Conservation (phyloP, 768 basidiomycete genomes). For the Leccinellum rugosiceps region DNA sequence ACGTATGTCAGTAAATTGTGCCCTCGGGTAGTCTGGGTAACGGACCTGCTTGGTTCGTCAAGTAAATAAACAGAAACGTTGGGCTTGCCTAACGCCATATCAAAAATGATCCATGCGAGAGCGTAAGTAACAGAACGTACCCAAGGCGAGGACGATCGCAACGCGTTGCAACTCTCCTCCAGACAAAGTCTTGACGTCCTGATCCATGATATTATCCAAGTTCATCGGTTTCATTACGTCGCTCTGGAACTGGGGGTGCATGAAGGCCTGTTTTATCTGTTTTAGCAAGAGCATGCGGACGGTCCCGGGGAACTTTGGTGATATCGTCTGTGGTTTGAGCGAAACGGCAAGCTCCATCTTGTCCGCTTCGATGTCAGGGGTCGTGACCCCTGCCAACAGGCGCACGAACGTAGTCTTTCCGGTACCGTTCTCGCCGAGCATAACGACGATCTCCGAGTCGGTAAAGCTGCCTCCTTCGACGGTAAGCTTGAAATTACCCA, state of each 20-base stretch:
- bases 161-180: conserved; percentile 98
- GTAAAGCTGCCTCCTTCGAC: conserved; percentile 89
- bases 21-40: conserved; percentile 1
- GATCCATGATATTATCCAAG: conserved; percentile 91
- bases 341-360: conserved; percentile 85
- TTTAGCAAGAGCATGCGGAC: conserved; percentile 93
- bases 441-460: conserved; percentile 99
- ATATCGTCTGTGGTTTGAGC: conserved; percentile 97
- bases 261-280: conserved; percentile 91
- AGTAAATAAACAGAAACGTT: conserved; percentile 88
- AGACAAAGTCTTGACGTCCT: conserved; percentile 96
- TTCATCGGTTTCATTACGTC: conserved; percentile 98
- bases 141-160: conserved; percentile 90
- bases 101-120: neutral
- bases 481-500: conserved; percentile 93
- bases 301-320: conserved; percentile 95
- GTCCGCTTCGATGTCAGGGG: conserved; percentile 78
- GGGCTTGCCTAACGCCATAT: conserved; percentile 53
- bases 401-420: conserved; percentile 99
- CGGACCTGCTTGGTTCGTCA: conserved; percentile 85
- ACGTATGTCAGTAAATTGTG: conserved; percentile 2
- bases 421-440: conserved; percentile 98
- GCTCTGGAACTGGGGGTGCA: conserved; percentile 99
- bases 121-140: conserved; percentile 35
- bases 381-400: conserved; percentile 83